Evolutionary conservation across 371 early-diverging fungal genomes (phyloP).

Genomic region (Smittium culicis): DNA sequence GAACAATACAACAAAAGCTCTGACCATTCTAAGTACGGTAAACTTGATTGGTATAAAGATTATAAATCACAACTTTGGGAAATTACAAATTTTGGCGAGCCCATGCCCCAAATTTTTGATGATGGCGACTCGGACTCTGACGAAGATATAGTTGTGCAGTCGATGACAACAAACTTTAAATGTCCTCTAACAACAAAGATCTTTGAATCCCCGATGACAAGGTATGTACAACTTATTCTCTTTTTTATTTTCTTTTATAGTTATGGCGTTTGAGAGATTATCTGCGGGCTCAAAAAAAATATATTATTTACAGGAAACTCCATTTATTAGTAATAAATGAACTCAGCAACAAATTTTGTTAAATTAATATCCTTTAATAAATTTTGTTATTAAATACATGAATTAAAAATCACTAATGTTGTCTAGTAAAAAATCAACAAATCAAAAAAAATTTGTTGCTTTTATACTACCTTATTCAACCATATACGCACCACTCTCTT

Average conservation of each 20-base stretch:
- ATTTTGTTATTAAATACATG: too few relatives aligned
- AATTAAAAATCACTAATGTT: too few relatives aligned
- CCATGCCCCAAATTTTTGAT: conserved; percentile 10
- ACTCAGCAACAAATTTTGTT: too few relatives aligned
- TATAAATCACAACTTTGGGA: conserved; percentile 11
- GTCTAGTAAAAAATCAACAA: too few relatives aligned
- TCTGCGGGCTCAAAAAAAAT: too few relatives aligned
- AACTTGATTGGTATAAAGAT: conserved; percentile 7
- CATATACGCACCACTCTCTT: too few relatives aligned
- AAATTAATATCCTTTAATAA: too few relatives aligned
- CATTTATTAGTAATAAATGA: too few relatives aligned
- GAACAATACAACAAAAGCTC: background rate
- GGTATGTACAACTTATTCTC: background rate
- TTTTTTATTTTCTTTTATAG: conserved; percentile 5
- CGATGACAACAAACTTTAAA: background rate
- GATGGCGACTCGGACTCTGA: background rate
- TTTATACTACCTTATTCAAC: too few relatives aligned
- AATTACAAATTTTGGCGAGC: background rate
- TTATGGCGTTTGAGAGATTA: background rate
- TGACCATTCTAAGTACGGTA: background rate
- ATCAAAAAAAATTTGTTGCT: too few relatives aligned
- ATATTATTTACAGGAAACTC: too few relatives aligned
- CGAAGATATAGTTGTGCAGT: background rate
- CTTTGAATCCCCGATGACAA: conserved; percentile 8
- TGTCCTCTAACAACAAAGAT: conserved; percentile 10